Conservation (phyloP, 805 yeast genomes). For the Cephaloascus albidus region DNA sequence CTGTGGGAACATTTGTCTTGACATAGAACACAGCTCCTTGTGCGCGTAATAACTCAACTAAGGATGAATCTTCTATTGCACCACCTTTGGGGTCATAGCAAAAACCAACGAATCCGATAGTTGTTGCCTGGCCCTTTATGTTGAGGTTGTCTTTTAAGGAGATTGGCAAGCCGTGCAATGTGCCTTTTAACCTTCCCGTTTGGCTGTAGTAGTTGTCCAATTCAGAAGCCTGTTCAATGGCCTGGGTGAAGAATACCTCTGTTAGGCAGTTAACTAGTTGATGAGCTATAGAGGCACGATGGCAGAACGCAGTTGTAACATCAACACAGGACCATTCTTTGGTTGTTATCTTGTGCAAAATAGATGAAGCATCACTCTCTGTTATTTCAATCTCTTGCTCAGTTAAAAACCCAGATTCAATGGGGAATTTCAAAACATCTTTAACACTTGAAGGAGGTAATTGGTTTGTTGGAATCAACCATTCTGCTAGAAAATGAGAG, state of each 20-base stretch:
- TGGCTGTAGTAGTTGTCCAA: conserved; percentile 41
- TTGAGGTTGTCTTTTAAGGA: conserved; percentile 61
- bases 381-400: conserved; percentile 33
- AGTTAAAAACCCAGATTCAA: conserved; percentile 21
- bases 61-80: conserved; percentile 34
- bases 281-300: conserved; percentile 38
- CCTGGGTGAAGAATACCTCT: conserved; percentile 58
- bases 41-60: conserved; percentile 34
- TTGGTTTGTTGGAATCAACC: conserved; percentile 27
- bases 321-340: conserved; percentile 40
- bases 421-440: conserved; percentile 29
- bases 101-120: conserved; percentile 46
- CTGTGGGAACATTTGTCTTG: conserved; percentile 62
- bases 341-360: conserved; percentile 32
- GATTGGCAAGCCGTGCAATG: conserved; percentile 62
- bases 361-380: conserved; percentile 28
- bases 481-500: conserved; percentile 30
- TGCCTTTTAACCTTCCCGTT: conserved; percentile 49
- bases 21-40: conserved; percentile 56
- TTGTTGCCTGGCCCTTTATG: conserved; percentile 43
- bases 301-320: conserved; percentile 46
- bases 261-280: conserved; percentile 44
- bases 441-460: conserved; percentile 19
- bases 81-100: conserved; percentile 24
- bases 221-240: conserved; percentile 42